Evolutionary conservation across 257 asterid genomes (phyloP).

Genomic region (Phtheirospermum japonicum): DNA sequence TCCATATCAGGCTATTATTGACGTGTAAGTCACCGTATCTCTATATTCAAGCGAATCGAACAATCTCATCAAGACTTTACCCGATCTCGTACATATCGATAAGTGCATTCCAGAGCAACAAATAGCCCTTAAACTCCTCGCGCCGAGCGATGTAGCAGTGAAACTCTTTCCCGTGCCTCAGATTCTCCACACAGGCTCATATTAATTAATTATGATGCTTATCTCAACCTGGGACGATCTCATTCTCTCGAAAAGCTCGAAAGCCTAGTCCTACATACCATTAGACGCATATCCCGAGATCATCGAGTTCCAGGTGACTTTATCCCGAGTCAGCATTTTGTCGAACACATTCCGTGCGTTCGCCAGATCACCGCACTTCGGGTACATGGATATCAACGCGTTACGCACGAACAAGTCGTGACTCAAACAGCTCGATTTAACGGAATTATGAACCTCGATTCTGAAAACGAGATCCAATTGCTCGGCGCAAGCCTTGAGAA

Average conservation of each 20-base stretch:
- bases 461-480: conserved; percentile 56
- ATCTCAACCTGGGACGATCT: conserved; percentile 37
- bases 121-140: conserved; percentile 47
- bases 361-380: conserved; percentile 69
- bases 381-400: conserved; percentile 82
- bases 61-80: conserved; percentile 53
- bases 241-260: conserved; percentile 65
- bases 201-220: conserved; percentile 52
- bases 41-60: conserved; percentile 57
- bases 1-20: conserved; percentile 79
- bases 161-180: conserved; percentile 75
- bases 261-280: conserved; percentile 70
- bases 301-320: conserved; percentile 80
- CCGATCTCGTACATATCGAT: conserved; percentile 78
- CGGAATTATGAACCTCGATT: conserved; percentile 54
- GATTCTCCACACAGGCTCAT: conserved; percentile 78
- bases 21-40: conserved; percentile 85
- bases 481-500: conserved; percentile 88
- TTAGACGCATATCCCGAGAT: conserved; percentile 69
- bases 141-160: conserved; percentile 64
- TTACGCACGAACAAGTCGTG: conserved; percentile 73
- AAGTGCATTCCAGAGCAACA: conserved; percentile 69
- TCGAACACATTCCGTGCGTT: conserved; percentile 64
- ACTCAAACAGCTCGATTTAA: conserved; percentile 40
- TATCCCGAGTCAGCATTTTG: conserved; percentile 56